phyloP scores from a whole-genome alignment of 306 rosid species.

The Mimosa bimucronata region DNA sequence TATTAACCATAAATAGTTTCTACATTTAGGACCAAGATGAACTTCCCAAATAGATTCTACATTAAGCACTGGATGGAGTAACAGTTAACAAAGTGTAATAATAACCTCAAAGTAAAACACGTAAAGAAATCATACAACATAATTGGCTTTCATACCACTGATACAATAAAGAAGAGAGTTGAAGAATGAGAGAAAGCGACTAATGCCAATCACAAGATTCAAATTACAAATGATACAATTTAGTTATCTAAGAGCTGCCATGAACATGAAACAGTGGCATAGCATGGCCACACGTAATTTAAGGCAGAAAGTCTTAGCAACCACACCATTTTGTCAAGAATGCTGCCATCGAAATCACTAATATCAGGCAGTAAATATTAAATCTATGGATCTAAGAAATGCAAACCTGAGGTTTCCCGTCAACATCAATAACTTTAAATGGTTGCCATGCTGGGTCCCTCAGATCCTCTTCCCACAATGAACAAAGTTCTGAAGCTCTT shows the following conservation, averaged over 20 bases:
- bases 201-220: not conserved
- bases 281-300: not conserved
- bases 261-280: not conserved
- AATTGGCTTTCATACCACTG: not conserved
- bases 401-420: constrained; percentile 64
- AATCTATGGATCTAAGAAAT: constrained; percentile 28
- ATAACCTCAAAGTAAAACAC: not conserved
- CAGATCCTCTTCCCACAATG: constrained; percentile 89
- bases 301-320: constrained; percentile 34
- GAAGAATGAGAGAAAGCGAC: not conserved
- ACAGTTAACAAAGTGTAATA: not conserved
- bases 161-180: no score
- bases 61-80: no score
- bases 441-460: constrained; percentile 99
- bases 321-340: constrained; percentile 55
- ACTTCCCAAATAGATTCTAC: no score
- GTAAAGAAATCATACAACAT: constrained; percentile 8
- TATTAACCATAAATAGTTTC: no score
- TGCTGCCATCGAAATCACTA: not conserved
- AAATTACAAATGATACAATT: not conserved
- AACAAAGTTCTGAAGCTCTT: constrained; percentile 81
- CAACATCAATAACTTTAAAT: constrained; percentile 53
- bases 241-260: not conserved
- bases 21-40: no score
- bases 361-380: constrained; percentile 20